A percentile compares a stretch with the other conserved stretches of the same genome.
These are phyloP conservation scores for Pulicaria dysenterica DNA, from an alignment of 129 eudicot species.

Conservation along the genomic window DNA sequence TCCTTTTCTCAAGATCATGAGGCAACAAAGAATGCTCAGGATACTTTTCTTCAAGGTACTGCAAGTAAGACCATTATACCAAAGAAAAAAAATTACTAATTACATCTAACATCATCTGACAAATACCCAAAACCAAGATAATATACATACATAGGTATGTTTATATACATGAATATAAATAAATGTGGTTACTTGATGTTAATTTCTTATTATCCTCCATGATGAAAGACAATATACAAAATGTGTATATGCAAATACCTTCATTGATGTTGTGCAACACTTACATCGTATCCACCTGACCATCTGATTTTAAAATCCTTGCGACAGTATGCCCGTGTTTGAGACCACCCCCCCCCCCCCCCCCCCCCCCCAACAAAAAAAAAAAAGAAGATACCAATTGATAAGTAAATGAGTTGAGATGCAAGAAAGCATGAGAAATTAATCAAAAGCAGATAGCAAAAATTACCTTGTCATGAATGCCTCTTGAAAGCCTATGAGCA, in stretches of 20 bases:
- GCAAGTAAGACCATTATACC: too few species aligned
- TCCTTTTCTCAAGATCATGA: too few species aligned
- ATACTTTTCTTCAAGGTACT: too few species aligned
- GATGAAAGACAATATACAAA: not conserved
- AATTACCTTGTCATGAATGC: conserved; percentile 72
- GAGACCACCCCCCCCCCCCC: too few species aligned
- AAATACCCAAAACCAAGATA: not conserved
- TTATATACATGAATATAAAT: too few species aligned
- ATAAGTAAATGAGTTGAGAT: not conserved
- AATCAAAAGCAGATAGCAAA: not conserved
- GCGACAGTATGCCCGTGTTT: conserved; percentile 74
- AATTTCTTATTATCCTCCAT: not conserved
- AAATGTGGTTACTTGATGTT: not conserved
- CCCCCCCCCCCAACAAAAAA: too few species aligned
- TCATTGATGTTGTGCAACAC: conserved; percentile 77
- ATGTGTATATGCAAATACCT: conserved; percentile 39
- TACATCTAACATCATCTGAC: conserved; percentile 82
- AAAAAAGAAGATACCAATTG: too few species aligned
- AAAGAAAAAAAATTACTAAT: too few species aligned
- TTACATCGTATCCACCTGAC: conserved; percentile 84
- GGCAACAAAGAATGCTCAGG: too few species aligned
- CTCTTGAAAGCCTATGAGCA: conserved; percentile 73
- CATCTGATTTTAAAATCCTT: conserved; percentile 80
- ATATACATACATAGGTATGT: not conserved
- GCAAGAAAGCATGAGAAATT: conserved; percentile 12